These are phyloP conservation scores for Hibiscus tridactylites DNA, from an alignment of 345 rosid genomes.

Conservation along the genomic window DNA sequence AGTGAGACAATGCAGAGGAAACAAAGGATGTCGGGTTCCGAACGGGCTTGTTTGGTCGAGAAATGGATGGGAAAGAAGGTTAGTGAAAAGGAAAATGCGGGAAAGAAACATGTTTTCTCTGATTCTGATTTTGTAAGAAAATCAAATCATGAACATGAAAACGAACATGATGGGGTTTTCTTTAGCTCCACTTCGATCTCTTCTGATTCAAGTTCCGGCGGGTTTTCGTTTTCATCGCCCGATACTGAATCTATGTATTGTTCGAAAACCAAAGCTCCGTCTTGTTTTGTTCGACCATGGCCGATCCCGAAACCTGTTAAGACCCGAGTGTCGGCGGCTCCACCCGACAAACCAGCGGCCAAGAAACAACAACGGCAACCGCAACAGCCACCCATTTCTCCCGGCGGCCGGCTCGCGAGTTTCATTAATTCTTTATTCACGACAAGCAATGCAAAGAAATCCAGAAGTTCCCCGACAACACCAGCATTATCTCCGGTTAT, in stretches of 20 bases:
- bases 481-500: constrained; percentile 9
- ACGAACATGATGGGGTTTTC: constrained; percentile 27
- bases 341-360: constrained; percentile 28
- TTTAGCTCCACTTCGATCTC: constrained; percentile 70
- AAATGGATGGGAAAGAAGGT: constrained; percentile 38
- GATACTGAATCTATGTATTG: constrained; percentile 53
- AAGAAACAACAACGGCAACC: constrained; percentile 33
- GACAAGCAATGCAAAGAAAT: constrained; percentile 35
- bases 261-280: constrained; percentile 25
- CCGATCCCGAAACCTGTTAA: constrained; percentile 32
- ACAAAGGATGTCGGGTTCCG: constrained; percentile 22
- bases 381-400: constrained; percentile 45
- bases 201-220: constrained; percentile 65
- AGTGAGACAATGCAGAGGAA: constrained; percentile 27
- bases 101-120: constrained; percentile 12
- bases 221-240: constrained; percentile 80
- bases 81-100: constrained; percentile 8
- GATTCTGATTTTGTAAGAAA: constrained; percentile 20
- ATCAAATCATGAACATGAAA: constrained; percentile 23
- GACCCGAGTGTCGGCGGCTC: constrained; percentile 20
- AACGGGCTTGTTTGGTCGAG: constrained; percentile 29
- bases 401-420: constrained; percentile 38
- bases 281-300: constrained; percentile 26
- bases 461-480: constrained; percentile 19
- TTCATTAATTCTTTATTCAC: constrained; percentile 71